Evolutionary conservation across 495 filamentous ascomycete genomes (phyloP).

Genomic region (Penicillium herquei): DNA sequence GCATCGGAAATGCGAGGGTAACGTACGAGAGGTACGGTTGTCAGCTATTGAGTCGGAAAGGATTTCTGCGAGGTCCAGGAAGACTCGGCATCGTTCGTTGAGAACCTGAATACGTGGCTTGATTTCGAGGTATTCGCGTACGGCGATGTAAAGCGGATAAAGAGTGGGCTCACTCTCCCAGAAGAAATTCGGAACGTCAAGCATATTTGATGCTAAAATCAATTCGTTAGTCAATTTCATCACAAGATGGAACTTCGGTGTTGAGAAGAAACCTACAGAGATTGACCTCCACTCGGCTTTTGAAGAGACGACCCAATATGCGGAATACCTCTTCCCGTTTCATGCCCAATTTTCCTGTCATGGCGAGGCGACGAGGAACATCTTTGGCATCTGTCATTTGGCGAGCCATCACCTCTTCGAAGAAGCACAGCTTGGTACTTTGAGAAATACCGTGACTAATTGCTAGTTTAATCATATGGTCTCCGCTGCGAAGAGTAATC

Average conservation of each 20-base stretch:
- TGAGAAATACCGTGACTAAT: constrained; percentile 98
- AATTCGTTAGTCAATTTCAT: constrained; percentile 15
- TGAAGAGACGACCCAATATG: constrained; percentile 87
- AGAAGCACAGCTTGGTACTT: constrained; percentile 94
- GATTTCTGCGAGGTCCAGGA: constrained; percentile 95
- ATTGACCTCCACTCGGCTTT: constrained; percentile 94
- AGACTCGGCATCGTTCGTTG: constrained; percentile 95
- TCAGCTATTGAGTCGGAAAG: constrained; percentile 89
- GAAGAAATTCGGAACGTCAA: constrained; percentile 98
- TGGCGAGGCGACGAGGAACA: constrained; percentile 81
- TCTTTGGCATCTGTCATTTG: constrained; percentile 93
- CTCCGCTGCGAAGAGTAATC: constrained; percentile 91
- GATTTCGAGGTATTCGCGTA: constrained; percentile 97
- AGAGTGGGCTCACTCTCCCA: constrained; percentile 96
- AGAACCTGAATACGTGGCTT: constrained; percentile 90
- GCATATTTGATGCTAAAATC: constrained; percentile 80
- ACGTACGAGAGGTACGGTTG: constrained; percentile 78
- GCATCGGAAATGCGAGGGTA: background rate
- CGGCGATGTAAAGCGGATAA: constrained; percentile 89
- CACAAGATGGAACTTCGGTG: background rate
- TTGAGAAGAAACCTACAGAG: constrained; percentile 64
- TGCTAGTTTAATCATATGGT: constrained; percentile 98
- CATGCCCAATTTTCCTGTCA: constrained; percentile 90
- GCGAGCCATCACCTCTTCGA: constrained; percentile 93
- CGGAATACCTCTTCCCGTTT: constrained; percentile 86